phyloP scores from a whole-genome alignment of 345 rosid species.

The Syzygium aromaticum region DNA sequence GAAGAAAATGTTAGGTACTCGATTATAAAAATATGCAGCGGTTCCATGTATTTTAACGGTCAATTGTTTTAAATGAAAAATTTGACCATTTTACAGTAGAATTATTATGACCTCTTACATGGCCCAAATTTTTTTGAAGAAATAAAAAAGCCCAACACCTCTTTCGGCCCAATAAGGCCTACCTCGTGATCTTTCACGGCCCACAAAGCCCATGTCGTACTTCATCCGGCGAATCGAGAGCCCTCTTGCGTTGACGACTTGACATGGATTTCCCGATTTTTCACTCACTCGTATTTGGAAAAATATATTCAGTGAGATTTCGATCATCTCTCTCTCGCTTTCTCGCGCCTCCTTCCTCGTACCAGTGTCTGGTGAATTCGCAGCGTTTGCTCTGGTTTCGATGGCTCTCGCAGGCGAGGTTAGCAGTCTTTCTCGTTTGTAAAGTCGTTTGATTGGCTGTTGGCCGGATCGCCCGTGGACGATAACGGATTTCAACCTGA shows the following conservation, averaged over 20 bases:
- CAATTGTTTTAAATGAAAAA: background rate
- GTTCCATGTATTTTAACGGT: background rate
- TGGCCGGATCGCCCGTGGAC: background rate
- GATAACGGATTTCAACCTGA: background rate
- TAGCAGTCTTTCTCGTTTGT: background rate
- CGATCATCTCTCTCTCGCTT: background rate
- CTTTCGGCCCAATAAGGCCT: background rate
- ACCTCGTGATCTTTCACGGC: background rate
- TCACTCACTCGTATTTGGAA: background rate
- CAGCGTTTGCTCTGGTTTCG: background rate
- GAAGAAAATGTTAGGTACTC: background rate
- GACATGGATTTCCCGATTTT: background rate
- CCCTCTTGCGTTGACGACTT: too few relatives aligned
- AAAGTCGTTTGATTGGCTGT: background rate
- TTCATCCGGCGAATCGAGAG: background rate
- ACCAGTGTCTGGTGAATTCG: background rate
- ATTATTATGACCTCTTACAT: background rate
- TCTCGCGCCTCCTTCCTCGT: background rate
- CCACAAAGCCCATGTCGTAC: background rate
- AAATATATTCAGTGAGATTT: background rate
- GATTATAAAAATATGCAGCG: background rate
- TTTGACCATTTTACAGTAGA: background rate
- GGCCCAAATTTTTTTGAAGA: background rate
- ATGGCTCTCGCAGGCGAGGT: constrained; percentile 24
- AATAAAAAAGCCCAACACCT: background rate